Base-by-base conservation (phyloP, 1,139 yeast species). In the Yamadazyma diddensiae region DNA sequence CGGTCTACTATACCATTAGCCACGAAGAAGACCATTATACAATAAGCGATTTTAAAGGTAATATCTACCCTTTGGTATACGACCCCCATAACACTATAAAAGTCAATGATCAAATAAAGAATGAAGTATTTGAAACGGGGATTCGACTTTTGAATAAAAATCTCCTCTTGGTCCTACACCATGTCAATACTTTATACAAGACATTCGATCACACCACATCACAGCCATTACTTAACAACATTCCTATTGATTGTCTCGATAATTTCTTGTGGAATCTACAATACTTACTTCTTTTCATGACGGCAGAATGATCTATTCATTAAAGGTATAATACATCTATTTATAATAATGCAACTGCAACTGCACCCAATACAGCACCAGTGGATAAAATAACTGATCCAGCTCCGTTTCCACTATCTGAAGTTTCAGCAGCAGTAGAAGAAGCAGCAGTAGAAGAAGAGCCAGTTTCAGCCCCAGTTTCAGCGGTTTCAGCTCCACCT, bases 181-280 rank as follows among this genome's bases (percentile, higher is more conserved):
- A 49, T 16, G 48, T 59, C 3, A 53, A 52, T 11, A 50, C 47
- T 30, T 34, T 29, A 33, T 39, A 26, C 36, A 40, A 18, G 24
- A 23, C 33, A 4, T 34, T 13, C 19, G 28, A 28, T 6, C 19
- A 21, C 7, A 16, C 24, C 15, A 16, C 16, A 7, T 13, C 11
- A 6, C 36, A 31, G 33, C 32, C 22, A 21, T 40, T 36, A 31
- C 43, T 34, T 15, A 44, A 49, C 35, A 52, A 50, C 27, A 50
- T 66, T 8, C 73, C 74, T 1, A 42, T 53, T 3, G 73, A 69
- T 32, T 62, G 70, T 40, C 42, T 56, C 13, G 74, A 67, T 43
- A 66, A 67, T 38, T 55, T 67, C 29, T 47, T 67, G 37, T 69
- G 75, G 75, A 64, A 57, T 33, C 42, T 69, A 21, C 62, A 67